Percentiles rank a stretch among this genome's conserved stretches.
Evolutionary conservation across 768 basidiomycete species (phyloP).

Genomic region (Hypholoma fasciculare): DNA sequence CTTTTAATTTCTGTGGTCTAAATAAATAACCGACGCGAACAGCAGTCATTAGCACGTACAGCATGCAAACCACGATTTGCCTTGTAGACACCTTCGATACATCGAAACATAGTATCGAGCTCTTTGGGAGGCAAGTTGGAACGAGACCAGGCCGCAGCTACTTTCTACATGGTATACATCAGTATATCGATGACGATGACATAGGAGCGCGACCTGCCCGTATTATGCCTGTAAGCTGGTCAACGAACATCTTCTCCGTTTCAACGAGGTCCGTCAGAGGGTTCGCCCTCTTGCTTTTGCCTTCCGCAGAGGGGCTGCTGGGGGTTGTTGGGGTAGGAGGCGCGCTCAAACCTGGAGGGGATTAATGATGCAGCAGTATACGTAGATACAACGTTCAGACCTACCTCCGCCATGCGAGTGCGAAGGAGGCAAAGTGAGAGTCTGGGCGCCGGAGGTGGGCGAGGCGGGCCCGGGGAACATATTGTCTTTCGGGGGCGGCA

Average conservation of each 20-base stretch:
- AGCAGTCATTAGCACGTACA: slow-evolving; percentile 40
- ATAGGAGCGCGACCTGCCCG: slow-evolving; percentile 54
- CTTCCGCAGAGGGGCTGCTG: slow-evolving; percentile 31
- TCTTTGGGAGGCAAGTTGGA: slow-evolving; percentile 91
- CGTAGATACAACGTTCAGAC: slow-evolving; percentile 10
- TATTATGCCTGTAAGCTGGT: slow-evolving; percentile 86
- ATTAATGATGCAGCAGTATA: slow-evolving; percentile 1
- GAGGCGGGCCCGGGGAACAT: not conserved
- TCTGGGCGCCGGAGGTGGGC: slow-evolving; percentile 5
- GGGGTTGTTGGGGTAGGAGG: slow-evolving; percentile 38
- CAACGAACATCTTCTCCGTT: slow-evolving; percentile 91
- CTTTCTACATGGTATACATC: slow-evolving; percentile 58
- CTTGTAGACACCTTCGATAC: slow-evolving; percentile 90
- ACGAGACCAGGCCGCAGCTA: slow-evolving; percentile 97
- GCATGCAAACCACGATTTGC: slow-evolving; percentile 80
- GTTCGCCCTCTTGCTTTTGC: slow-evolving; percentile 60
- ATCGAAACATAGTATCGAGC: slow-evolving; percentile 92
- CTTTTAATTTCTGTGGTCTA: slow-evolving; percentile 77
- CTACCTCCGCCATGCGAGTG: slow-evolving; percentile 22
- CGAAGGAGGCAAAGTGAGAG: slow-evolving; percentile 10
- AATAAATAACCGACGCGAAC: slow-evolving; percentile 16
- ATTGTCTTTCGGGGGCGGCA: slow-evolving; percentile 9
- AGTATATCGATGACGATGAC: not conserved
- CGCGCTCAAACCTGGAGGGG: slow-evolving; percentile 22
- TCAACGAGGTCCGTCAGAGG: slow-evolving; percentile 92